phyloP scores from a whole-genome alignment of 305 asterid genomes.

The Solanum chacoense region DNA sequence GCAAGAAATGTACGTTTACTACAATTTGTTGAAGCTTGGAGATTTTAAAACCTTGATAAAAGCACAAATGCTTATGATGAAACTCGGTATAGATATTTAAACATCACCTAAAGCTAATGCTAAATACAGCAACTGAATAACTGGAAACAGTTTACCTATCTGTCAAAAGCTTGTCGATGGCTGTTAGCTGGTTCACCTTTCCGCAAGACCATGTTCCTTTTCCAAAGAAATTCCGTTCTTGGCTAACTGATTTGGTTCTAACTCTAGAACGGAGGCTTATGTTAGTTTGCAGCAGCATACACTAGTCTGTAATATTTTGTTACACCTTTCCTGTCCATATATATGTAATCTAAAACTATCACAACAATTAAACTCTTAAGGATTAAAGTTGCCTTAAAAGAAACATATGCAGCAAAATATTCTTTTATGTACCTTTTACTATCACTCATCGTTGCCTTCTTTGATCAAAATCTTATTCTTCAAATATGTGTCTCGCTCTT shows the following conservation, averaged over 20 bases:
- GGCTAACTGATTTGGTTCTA: neutral
- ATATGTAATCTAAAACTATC: neutral
- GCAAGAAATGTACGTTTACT: slow-evolving; percentile 38
- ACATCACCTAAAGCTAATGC: neutral
- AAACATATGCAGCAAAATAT: neutral
- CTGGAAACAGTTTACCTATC: slow-evolving; percentile 8
- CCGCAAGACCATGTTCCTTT: neutral
- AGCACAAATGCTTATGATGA: neutral
- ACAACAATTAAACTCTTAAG: neutral
- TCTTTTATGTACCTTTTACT: neutral
- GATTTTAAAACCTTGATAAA: neutral
- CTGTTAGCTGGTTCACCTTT: neutral
- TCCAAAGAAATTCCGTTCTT: neutral
- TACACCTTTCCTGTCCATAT: neutral
- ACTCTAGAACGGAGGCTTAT: neutral
- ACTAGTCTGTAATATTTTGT: neutral
- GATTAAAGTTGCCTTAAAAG: neutral
- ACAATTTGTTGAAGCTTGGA: neutral
- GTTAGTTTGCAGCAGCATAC: neutral
- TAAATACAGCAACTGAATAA: neutral
- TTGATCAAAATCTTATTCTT: neutral
- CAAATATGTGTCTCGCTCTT: neutral
- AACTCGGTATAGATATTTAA: neutral
- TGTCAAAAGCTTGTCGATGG: neutral
- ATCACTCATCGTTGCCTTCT: neutral